Base-by-base conservation (phyloP, 495 filamentous ascomycete species). In the Lasiosphaeriaceae sp. region DNA sequence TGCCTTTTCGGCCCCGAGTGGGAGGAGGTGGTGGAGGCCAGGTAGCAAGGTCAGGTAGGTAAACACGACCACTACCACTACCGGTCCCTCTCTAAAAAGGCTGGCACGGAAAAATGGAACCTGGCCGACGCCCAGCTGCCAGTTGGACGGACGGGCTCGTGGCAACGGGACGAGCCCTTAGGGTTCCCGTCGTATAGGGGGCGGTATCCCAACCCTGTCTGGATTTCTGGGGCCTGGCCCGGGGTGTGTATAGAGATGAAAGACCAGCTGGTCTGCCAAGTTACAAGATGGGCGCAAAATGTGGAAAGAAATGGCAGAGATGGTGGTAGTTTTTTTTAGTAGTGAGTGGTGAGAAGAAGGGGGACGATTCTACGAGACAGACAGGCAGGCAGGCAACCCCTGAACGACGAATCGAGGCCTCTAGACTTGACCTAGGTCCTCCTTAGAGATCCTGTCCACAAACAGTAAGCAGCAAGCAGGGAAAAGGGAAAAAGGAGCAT, bases 41-140 rank as follows among this genome's bases (percentile, higher is more conserved):
- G 39, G 9, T 43, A 43, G 9, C 14, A 11, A 37, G 34, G 14
- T 14, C 8, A 37, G 34, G n/a, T 31, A 21, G 45, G 45, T 22
- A 47, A 22, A 47, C 45, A 47, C 29, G 54, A 41, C 39, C 26
- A 31, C 26, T 31, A 31, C 20, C 39, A 57, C 59, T 60, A 55
- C 48, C 54, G 50, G 58, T 45, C 58, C 54, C n/a, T n/a, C n/a
- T n/a, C 39, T 41, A 55, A 61, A 63, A 63, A 54, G 62, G 54
- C 59, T 59, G 57, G 31, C 54, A 61, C 66, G 62, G 62, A 50
- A 58, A 55, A 68, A 68, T 68, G 66, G 58, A 66, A 68, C 66
- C 58, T 65, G 60, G 57, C 60, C 62, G 62, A 45, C 34, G 39
- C 39, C 5, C 39, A 43, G 39, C 26, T 41, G 48, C 41, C 44